Evolutionary conservation across 148 eudicot genomes (phyloP).

Genomic region (Diospyros lotus): DNA sequence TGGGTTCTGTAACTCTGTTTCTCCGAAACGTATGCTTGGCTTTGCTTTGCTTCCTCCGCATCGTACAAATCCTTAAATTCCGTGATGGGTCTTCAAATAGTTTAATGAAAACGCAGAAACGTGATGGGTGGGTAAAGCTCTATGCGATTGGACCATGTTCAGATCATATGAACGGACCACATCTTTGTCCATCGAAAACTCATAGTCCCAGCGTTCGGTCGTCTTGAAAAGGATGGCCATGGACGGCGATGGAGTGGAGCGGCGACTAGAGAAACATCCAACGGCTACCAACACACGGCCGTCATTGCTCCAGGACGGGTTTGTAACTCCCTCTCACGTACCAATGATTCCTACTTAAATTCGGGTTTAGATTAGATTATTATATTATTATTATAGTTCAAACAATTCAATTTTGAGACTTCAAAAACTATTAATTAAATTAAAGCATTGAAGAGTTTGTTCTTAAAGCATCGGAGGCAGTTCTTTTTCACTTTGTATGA

Average conservation of each 20-base stretch:
- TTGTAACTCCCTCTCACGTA: no score
- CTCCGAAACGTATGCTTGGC: no score
- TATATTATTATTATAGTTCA: no score
- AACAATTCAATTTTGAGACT: neutral
- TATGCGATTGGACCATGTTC: neutral
- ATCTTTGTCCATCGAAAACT: constrained; percentile 10
- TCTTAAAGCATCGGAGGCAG: no score
- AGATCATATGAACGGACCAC: neutral
- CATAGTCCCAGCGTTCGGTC: neutral
- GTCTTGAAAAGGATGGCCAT: constrained; percentile 5
- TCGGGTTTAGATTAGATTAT: no score
- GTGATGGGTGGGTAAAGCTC: neutral
- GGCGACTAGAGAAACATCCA: neutral
- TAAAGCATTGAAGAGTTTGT: no score
- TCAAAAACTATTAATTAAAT: no score
- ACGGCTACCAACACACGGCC: neutral
- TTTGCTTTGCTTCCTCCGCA: neutral
- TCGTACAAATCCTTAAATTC: neutral
- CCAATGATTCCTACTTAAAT: no score
- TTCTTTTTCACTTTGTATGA: no score
- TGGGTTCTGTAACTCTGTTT: no score
- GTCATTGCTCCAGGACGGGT: no score
- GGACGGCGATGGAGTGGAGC: neutral
- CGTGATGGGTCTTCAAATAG: neutral
- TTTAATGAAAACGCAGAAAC: neutral